phyloP scores from a whole-genome alignment of 306 rosid genomes.

The Vicia villosa region DNA sequence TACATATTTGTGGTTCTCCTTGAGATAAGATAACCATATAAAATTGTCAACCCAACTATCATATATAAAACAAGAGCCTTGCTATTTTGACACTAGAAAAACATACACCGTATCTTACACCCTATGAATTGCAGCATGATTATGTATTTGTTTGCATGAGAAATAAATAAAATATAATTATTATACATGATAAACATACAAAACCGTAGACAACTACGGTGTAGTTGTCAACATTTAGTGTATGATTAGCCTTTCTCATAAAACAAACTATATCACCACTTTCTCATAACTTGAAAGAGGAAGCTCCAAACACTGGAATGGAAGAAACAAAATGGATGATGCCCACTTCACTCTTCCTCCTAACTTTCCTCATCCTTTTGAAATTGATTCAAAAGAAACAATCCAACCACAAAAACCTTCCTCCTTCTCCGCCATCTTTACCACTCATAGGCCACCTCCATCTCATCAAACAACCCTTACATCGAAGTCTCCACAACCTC shows the following conservation, averaged over 20 bases:
- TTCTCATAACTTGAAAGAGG: background rate
- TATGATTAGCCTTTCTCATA: too few species aligned
- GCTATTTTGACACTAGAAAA: too few species aligned
- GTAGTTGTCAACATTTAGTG: too few species aligned
- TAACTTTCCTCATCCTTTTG: conserved; percentile 5
- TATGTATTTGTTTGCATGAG: too few species aligned
- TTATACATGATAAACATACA: too few species aligned
- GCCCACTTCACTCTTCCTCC: conserved; percentile 10
- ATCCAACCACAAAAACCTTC: conserved; percentile 7
- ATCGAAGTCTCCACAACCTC: conserved; percentile 31
- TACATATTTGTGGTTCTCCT: too few species aligned
- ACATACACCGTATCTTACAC: too few species aligned
- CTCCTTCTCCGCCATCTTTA: conserved; percentile 50
- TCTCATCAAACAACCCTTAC: conserved; percentile 42
- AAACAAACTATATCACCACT: background rate
- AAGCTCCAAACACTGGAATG: background rate
- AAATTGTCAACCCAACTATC: too few species aligned
- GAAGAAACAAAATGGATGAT: conserved; percentile 1
- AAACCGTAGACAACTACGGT: too few species aligned
- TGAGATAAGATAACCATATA: background rate
- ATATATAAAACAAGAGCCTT: too few species aligned
- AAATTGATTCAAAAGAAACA: background rate
- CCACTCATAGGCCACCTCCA: conserved; percentile 60
- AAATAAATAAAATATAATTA: too few species aligned
- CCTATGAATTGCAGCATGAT: too few species aligned